Evolutionary conservation across 345 rosid species (phyloP).

Genomic region (Pugionium dolabratum): DNA sequence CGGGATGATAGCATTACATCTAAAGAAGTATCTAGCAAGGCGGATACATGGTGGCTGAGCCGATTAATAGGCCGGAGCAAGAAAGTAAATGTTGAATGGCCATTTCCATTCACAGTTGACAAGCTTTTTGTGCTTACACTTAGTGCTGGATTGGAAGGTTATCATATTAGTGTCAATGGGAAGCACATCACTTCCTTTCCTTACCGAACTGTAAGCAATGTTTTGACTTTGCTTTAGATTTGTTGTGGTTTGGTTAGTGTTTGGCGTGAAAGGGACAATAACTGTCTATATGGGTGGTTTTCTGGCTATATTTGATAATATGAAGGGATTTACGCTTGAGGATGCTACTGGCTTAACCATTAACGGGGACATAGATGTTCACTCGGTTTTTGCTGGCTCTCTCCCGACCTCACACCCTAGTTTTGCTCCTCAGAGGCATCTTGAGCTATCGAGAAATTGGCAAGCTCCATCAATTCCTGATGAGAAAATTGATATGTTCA

Average conservation of each 20-base stretch:
- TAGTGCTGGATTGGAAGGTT: constrained; percentile 87
- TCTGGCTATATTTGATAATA: constrained; percentile 5
- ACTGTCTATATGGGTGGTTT: constrained; percentile 6
- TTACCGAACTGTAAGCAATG: constrained; percentile 70
- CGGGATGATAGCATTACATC: constrained; percentile 62
- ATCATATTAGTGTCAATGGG: constrained; percentile 79
- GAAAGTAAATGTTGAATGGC: constrained; percentile 69
- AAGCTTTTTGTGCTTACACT: constrained; percentile 81
- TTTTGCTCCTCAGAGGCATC: constrained; percentile 69
- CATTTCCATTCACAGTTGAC: constrained; percentile 67
- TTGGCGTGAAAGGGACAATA: constrained; percentile 17
- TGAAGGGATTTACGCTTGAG: constrained; percentile 82
- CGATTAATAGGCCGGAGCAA: constrained; percentile 66
- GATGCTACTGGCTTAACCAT: constrained; percentile 88
- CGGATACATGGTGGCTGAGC: constrained; percentile 76
- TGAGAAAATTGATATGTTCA: constrained; percentile 59
- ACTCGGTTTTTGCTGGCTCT: constrained; percentile 70
- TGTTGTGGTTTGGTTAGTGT: constrained; percentile 18
- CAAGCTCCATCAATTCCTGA: constrained; percentile 65
- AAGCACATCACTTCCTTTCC: constrained; percentile 85
- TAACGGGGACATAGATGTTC: constrained; percentile 72
- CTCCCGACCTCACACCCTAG: constrained; percentile 75
- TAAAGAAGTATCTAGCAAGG: constrained; percentile 57
- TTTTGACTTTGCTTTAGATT: background rate
- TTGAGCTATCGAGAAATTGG: constrained; percentile 69